Percentiles rank a stretch among this genome's conserved stretches.
Conservation (phyloP, 225 moss, liverwort and hornwort genomes). For the Marchantia paleacea region DNA sequence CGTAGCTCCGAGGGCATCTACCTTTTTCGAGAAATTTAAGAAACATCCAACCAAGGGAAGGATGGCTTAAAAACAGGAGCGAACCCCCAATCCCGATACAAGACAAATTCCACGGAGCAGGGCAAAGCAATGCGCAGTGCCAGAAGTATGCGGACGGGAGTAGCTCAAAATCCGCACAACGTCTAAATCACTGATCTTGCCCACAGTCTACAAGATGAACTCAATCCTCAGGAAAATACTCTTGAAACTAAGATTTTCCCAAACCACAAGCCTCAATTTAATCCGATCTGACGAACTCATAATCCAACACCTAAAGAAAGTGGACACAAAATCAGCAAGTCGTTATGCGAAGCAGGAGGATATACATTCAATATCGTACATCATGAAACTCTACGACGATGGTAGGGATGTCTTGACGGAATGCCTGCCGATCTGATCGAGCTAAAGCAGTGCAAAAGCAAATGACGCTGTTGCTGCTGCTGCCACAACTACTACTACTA, state of each 20-base stretch:
- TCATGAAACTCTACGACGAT: conserved; percentile 8
- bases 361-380: not conserved
- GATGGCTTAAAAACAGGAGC: no score
- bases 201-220: not conserved
- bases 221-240: not conserved
- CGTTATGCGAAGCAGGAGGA: no score
- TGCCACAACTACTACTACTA: not conserved
- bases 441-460: conserved; percentile 5
- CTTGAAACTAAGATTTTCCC: not conserved
- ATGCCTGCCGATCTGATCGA: not conserved
- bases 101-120: not conserved
- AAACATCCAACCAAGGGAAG: not conserved
- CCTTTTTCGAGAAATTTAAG: not conserved
- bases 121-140: not conserved
- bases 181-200: not conserved
- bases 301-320: not conserved
- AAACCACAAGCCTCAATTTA: not conserved
- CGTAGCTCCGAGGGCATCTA: not conserved
- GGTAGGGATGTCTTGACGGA: not conserved
- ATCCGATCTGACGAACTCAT: not conserved
- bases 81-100: no score
- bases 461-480: conserved; percentile 6
- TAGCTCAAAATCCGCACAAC: not conserved
- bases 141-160: no score
- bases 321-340: not conserved